Base-by-base conservation (phyloP, 2,329 filamentous ascomycete genomes). In the Stachybotrys elegans region DNA sequence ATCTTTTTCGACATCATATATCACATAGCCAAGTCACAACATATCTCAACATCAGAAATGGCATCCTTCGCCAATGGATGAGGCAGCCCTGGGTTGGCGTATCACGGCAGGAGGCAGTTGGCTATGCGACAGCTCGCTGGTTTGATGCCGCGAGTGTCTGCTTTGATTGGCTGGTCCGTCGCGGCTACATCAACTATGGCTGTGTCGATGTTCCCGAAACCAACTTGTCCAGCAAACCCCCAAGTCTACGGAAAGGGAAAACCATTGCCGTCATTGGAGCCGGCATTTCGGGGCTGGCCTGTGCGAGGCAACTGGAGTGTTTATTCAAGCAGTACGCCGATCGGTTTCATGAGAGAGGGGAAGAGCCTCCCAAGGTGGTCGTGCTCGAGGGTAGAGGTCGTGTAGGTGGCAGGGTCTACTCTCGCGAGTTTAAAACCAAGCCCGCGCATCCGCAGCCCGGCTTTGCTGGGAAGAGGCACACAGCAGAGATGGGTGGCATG, bases 401-500 rank as follows among this genome's bases (percentile, higher is more conserved):
- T 46, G 81, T 98, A 42, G 93, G 93, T 32, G 93, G 93, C 32
- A 82, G 93, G 52, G 89, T 98, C 17, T 97, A 96, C 66, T 98
- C 93, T 43, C 89, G 78, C 43, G 68, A 76, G 20, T 76, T 84
- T 50, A 70, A 71, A 75, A 81, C 70, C 69, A 85, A 70, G 63
- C 78, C 62, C 65, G 71, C 44, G 59, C 71, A 58, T 65, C 68
- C 51, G 54, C 81, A 59, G 67, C 73, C 60, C 56, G 72, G 52
- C 60, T 66, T 79, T 75, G 62, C 78, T 67, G 75, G 72, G 8
- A 77, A 73, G 48, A 72, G 81, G 41, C 86, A 85, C 58, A 97
- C 91, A 17, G 93, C 89, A 23, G 93, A 98, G 63, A 94, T 96
- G 83, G 93, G 93, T 22, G 93, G 92, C 44, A 95, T 98, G 75